Conservation (phyloP, 495 filamentous ascomycete genomes). For the Aspergillus egyptiacus region DNA sequence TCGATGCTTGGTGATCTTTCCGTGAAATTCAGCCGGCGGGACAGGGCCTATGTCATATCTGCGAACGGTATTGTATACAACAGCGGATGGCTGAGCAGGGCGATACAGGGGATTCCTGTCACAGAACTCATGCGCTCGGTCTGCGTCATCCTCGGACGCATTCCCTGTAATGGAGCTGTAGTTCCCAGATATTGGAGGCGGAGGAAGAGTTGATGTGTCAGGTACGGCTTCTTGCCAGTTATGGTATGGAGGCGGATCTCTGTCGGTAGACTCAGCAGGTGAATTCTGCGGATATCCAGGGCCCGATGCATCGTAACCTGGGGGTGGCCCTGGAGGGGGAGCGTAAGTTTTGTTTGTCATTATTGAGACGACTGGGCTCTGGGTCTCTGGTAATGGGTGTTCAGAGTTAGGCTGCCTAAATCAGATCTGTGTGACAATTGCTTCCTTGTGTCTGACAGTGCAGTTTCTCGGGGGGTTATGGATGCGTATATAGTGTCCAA, state of each 20-base stretch:
- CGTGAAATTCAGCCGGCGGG: slow-evolving; percentile 42
- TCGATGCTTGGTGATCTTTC: slow-evolving; percentile 27
- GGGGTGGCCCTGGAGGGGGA: slow-evolving; percentile 23
- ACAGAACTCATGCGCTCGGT: slow-evolving; percentile 70
- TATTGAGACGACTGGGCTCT: too few relatives aligned
- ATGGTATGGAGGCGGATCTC: slow-evolving; percentile 57
- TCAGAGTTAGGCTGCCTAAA: too few relatives aligned
- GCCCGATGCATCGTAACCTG: slow-evolving; percentile 20
- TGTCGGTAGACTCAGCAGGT: background rate
- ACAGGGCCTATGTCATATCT: slow-evolving; percentile 41
- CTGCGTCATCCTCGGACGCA: slow-evolving; percentile 60
- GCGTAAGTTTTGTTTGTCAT: background rate
- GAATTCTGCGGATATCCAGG: too few relatives aligned
- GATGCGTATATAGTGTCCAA: background rate
- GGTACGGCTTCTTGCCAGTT: slow-evolving; percentile 76
- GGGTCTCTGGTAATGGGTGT: too few relatives aligned
- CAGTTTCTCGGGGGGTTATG: background rate
- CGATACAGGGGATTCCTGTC: slow-evolving; percentile 52
- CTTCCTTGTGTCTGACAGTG: background rate
- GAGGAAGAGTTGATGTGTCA: slow-evolving; percentile 74
- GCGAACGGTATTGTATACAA: slow-evolving; percentile 36
- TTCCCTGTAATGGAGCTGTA: slow-evolving; percentile 67
- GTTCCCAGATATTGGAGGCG: slow-evolving; percentile 67
- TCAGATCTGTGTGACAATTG: background rate
- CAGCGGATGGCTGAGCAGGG: slow-evolving; percentile 44